These are phyloP conservation scores for Angomonas deanei DNA, from an alignment of 208 protist species.

Conservation along the genomic window DNA sequence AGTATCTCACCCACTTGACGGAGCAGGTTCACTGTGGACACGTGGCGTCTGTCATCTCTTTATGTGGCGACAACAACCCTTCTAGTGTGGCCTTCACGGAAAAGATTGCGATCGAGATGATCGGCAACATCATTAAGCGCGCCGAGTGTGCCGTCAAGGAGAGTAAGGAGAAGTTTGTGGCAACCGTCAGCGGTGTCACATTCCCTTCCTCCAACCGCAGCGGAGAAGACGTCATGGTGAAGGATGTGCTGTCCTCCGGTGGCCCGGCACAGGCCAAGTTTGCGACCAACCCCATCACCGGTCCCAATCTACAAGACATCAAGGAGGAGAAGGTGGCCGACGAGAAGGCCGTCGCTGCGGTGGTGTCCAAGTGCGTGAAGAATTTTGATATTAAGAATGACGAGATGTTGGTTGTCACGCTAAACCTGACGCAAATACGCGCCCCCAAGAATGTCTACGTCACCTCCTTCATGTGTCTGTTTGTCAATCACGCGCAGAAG, in stretches of 20 bases:
- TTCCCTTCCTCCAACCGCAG: background rate
- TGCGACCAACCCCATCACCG: background rate
- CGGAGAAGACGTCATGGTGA: background rate
- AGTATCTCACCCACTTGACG: background rate
- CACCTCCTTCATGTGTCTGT: background rate
- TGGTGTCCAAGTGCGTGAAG: background rate
- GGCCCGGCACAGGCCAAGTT: background rate
- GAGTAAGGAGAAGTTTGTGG: background rate
- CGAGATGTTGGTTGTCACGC: background rate
- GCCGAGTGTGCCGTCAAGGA: background rate
- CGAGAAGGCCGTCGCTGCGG: background rate
- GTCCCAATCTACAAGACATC: background rate
- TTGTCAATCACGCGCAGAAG: background rate
- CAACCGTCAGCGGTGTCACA: background rate
- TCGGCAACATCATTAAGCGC: background rate
- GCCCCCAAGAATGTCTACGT: background rate
- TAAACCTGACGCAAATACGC: background rate
- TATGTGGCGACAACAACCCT: too few relatives aligned
- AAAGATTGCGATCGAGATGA: background rate
- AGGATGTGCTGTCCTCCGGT: background rate
- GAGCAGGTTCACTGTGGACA: background rate
- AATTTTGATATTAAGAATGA: background rate
- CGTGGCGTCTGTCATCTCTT: background rate
- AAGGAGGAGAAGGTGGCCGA: background rate
- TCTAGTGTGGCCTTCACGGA: background rate